Evolutionary conservation across 768 basidiomycete species (phyloP).

Genomic region (Lyophyllum shimeji): DNA sequence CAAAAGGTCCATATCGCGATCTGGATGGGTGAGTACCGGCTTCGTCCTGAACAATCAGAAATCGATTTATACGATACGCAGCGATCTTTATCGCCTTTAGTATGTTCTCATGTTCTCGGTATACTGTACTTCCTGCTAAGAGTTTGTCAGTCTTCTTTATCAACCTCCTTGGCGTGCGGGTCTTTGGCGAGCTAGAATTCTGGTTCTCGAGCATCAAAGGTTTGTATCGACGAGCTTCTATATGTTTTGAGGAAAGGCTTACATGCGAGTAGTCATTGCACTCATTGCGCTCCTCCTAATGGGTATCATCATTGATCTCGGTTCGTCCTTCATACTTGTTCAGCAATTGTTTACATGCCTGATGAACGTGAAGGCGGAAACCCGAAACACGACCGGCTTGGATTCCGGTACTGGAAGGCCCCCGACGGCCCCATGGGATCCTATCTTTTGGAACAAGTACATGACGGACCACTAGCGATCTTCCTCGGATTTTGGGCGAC

Average conservation of each 20-base stretch:
- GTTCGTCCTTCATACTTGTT: conserved; percentile 33
- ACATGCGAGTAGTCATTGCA: conserved; percentile 32
- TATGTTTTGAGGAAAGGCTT: background rate
- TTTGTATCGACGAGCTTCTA: conserved; percentile 15
- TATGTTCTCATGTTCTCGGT: conserved; percentile 22
- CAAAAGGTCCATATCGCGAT: conserved; percentile 42
- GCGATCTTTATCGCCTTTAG: conserved; percentile 61
- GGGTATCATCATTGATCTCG: conserved; percentile 67
- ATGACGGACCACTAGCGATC: conserved; percentile 46
- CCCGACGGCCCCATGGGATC: conserved; percentile 58
- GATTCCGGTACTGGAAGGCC: conserved; percentile 48
- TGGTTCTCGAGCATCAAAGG: conserved; percentile 75
- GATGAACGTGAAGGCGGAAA: conserved; percentile 44
- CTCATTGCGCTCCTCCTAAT: conserved; percentile 53
- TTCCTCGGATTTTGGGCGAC: conserved; percentile 76
- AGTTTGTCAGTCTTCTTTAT: conserved; percentile 42
- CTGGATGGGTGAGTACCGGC: conserved; percentile 53
- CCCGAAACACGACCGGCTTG: conserved; percentile 44
- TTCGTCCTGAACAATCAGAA: background rate
- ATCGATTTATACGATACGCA: conserved; percentile 18
- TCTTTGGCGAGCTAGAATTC: conserved; percentile 75
- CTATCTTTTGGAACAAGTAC: conserved; percentile 48
- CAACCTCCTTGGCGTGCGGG: conserved; percentile 62
- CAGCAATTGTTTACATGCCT: conserved; percentile 32
- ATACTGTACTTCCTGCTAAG: background rate